Conservation (phyloP, 129 eudicot genomes). For the Sambucus nigra region DNA sequence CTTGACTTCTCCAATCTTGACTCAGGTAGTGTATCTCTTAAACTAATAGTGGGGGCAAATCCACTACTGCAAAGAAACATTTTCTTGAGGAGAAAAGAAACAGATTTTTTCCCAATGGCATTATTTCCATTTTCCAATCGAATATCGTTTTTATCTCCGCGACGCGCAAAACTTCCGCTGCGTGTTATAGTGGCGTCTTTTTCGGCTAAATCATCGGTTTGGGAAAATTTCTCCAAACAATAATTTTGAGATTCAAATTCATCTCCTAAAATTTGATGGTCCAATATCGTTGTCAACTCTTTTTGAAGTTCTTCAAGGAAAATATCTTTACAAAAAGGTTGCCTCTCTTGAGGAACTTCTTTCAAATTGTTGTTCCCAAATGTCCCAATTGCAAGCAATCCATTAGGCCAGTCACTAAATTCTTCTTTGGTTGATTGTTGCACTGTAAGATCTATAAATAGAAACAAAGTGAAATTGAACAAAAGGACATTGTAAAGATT, state of each 20-base stretch:
- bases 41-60: conserved; percentile 21
- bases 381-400: conserved; percentile 73
- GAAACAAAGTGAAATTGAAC: background rate
- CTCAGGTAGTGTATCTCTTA: conserved; percentile 45
- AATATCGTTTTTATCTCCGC: conserved; percentile 28
- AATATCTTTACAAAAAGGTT: conserved; percentile 14
- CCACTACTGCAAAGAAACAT: conserved; percentile 30
- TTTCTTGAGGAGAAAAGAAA: conserved; percentile 59
- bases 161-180: conserved; percentile 9
- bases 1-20: conserved; percentile 39
- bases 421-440: conserved; percentile 49
- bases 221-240: conserved; percentile 15
- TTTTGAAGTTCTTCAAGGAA: conserved; percentile 32
- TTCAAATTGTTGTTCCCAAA: conserved; percentile 40
- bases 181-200: conserved; percentile 14
- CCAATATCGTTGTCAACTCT: conserved; percentile 26
- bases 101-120: conserved; percentile 48
- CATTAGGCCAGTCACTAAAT: conserved; percentile 81
- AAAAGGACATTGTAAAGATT: too few species aligned
- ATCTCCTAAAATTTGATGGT: background rate
- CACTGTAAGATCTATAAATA: background rate
- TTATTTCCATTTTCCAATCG: conserved; percentile 13
- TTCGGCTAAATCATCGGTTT: conserved; percentile 17
- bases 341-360: conserved; percentile 14
- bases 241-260: conserved; percentile 10